Base-by-base conservation (phyloP, 805 yeast species). In the Debaryomyces castellii region DNA sequence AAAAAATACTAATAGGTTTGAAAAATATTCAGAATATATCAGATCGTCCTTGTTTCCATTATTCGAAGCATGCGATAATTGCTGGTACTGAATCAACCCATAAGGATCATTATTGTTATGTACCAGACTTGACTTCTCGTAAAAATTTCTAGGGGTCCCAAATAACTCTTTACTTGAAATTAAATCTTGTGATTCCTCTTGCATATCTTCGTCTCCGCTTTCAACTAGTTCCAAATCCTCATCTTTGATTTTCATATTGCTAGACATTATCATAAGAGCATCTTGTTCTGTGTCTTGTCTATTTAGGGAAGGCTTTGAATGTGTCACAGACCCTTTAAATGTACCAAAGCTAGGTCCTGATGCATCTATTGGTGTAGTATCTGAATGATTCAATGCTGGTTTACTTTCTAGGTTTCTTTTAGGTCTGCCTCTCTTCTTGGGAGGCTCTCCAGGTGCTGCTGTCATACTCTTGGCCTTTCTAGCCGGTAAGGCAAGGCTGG, bases 1-100 rank as follows among this genome's bases (percentile, higher is more conserved):
- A 52, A 82, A 80, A 58, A 71, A 82, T n/a, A 70, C 69, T 40
- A 82, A 64, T 30, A 82, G 58, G 18, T 67, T 61, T 18, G 71
- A 69, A 48, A 70, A 75, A 45, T 73, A 75, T 5, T 72, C 77
- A 17, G 66, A 51, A 45, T 64, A 71, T 6, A 58, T 46, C 8
- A 50, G 49, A 20, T 61, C 63, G 18, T 57, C 59, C 27, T 55
- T 55, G 5, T 40, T 18, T 5, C 5, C 9, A 21, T 27, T 36
- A 28, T 51, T 46, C 5, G 52, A 48, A n/a, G 51, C 43, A 12
- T 35, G 38, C 2, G 24, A 20, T 7, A 20, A 49, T 53, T 52
- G 76, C 59, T 50, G 79, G 64, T 51, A 76, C 48, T 54, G 80
- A 58, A 45, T 73, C 51, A 54, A 54, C 50, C 77, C 52, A 64